Evolutionary conservation across 768 basidiomycete genomes (phyloP).

Genomic region (Stropharia rugosoannulata): DNA sequence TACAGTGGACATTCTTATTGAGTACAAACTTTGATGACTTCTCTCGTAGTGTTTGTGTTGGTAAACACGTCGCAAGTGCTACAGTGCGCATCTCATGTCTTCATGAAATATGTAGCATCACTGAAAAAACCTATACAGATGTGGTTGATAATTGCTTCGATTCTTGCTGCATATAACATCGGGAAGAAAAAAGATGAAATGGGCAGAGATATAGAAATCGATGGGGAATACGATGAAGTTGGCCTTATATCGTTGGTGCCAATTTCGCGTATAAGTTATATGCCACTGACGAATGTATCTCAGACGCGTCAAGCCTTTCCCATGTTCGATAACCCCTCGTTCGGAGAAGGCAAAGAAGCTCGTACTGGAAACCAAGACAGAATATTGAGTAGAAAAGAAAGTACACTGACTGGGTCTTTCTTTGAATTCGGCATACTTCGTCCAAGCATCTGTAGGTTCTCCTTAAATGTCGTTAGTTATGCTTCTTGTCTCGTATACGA

Average conservation of each 20-base stretch:
- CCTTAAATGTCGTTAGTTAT: too few species aligned
- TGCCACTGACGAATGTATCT: background rate
- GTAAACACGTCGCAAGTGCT: conserved; percentile 5
- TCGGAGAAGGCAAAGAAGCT: background rate
- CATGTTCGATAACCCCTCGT: conserved; percentile 4
- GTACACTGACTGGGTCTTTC: too few species aligned
- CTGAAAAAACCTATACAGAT: background rate
- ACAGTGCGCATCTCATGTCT: background rate
- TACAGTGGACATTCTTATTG: background rate
- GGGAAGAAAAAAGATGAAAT: conserved; percentile 5
- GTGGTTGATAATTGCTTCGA: conserved; percentile 5
- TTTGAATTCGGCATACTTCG: too few species aligned
- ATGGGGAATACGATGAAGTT: conserved; percentile 7
- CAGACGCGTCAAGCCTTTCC: conserved; percentile 4
- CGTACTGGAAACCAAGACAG: background rate
- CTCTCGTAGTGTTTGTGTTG: conserved; percentile 2
- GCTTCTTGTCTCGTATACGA: too few species aligned
- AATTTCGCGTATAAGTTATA: background rate
- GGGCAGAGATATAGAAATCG: conserved; percentile 13
- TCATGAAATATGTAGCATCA: background rate
- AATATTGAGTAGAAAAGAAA: too few species aligned
- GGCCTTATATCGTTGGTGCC: background rate
- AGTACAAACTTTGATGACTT: background rate
- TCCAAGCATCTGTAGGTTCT: too few species aligned
- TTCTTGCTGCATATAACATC: conserved; percentile 4